Evolutionary conservation across 1,284 basidiomycete species (phyloP).

Genomic region (Hemileia vastatrix): DNA sequence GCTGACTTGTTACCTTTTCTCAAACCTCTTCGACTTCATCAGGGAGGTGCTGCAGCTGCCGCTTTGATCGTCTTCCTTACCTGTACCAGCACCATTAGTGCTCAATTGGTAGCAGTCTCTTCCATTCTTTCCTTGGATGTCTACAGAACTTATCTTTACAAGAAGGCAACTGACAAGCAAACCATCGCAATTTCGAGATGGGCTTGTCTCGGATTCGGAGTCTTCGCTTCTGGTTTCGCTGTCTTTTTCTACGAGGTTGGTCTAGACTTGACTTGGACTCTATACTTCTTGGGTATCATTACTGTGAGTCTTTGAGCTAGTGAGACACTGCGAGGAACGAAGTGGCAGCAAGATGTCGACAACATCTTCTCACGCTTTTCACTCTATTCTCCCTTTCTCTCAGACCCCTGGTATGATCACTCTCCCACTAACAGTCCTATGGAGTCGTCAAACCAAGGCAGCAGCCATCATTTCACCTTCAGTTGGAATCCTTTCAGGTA

Average conservation of each 20-base stretch:
- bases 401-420: constrained; percentile 24
- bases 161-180: constrained; percentile 27
- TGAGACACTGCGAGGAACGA: too few relatives aligned
- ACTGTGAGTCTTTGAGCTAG: neutral
- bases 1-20: neutral
- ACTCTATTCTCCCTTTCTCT: too few relatives aligned
- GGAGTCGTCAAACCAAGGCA: constrained; percentile 33
- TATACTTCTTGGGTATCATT: constrained; percentile 33
- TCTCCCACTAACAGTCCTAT: constrained; percentile 34
- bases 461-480: constrained; percentile 27
- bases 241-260: constrained; percentile 34
- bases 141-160: constrained; percentile 35
- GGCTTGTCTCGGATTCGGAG: constrained; percentile 33
- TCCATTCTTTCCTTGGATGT: constrained; percentile 34
- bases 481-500: constrained; percentile 23
- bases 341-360: too few relatives aligned
- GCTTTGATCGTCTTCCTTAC: neutral
- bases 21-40: too few relatives aligned
- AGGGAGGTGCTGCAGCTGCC: constrained; percentile 33
- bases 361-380: too few relatives aligned
- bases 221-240: constrained; percentile 30
- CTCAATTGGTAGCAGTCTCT: constrained; percentile 36
- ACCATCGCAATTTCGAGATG: constrained; percentile 31
- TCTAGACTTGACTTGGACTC: constrained; percentile 35
- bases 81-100: constrained; percentile 18